A percentile compares a stretch with the other conserved stretches of the same genome.
These are phyloP conservation scores for Rosa lucieae DNA, from an alignment of 306 rosid genomes.

Conservation along the genomic window DNA sequence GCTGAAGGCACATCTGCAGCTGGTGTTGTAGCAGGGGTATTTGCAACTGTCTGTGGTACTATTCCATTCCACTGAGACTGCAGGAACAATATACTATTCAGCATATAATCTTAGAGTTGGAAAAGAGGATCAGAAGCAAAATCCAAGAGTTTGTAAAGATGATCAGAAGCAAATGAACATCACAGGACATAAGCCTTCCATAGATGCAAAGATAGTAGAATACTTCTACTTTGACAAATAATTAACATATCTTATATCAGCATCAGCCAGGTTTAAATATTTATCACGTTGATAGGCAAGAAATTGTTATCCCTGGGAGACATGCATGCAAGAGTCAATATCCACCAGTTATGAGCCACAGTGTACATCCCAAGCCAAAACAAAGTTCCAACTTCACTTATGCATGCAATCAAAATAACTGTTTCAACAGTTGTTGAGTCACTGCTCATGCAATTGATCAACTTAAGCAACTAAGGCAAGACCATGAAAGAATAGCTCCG, in stretches of 20 bases:
- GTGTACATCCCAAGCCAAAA: neutral
- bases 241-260: neutral
- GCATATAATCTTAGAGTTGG: constrained; percentile 15
- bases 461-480: neutral
- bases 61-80: constrained; percentile 66
- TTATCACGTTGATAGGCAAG: neutral
- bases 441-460: neutral
- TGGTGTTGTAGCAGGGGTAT: constrained; percentile 41
- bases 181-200: neutral
- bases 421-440: neutral
- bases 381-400: neutral
- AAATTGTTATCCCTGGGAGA: neutral
- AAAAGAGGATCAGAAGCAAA: neutral
- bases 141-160: constrained; percentile 1
- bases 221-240: neutral
- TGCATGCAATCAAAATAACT: neutral
- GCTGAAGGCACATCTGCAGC: constrained; percentile 58
- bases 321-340: neutral
- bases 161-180: constrained; percentile 8
- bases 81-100: constrained; percentile 30
- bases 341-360: neutral
- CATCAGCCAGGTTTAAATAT: constrained; percentile 1
- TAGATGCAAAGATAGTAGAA: neutral
- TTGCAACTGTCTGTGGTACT: constrained; percentile 40
- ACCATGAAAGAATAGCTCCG: neutral